Evolutionary conservation across 129 eudicot species (phyloP), one percentile per base, ranked within the genome.

Genomic region (Tanacetum coccineum): DNA sequence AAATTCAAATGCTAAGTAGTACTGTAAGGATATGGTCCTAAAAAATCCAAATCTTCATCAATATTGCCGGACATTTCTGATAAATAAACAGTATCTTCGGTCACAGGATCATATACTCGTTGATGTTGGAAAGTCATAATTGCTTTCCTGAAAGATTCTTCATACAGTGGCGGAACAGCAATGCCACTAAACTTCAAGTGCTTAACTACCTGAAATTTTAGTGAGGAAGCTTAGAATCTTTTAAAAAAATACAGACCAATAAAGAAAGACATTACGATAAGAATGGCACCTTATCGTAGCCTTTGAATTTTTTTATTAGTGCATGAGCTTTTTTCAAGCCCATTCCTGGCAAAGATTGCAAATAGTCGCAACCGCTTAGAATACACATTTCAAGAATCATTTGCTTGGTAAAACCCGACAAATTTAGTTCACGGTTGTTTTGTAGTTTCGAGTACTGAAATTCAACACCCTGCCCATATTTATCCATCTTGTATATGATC

Each of bases 401-500:
- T 81, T 86, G 91, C 71, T 79, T 82, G 18, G 88, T 86, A 71
- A 94, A 94, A 71, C 88, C 95, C 2, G 68, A 57, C 28, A 89
- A 81, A 74, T 74, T 84, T 30, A 94, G 61, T 4, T 94, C 95
- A 79, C 81, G 89, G 71, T 87, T 94, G 21, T 84, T 70, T 58
- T 81, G 90, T 55, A 94, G 78, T 82, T 26, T 70, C 11, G 85
- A 71, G 50, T 78, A 73, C 48, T 69, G 88, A 74, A 86, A 94
- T 74, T 94, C 99, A 68, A 94, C 95, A 65, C 99, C 97, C 74
- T 94, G 95, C 22, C 99, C 99, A 47, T 80, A 89, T 68, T 94
- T 94, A 75, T 94, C 99, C 97, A 94, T 94, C 74, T 94, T 94
- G 99, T 87, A 94, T 52, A 94, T 84, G 26, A 94, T 87, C 97